phyloP scores from a whole-genome alignment of 2,329 filamentous ascomycete species.

The Aureobasidium sp. region DNA sequence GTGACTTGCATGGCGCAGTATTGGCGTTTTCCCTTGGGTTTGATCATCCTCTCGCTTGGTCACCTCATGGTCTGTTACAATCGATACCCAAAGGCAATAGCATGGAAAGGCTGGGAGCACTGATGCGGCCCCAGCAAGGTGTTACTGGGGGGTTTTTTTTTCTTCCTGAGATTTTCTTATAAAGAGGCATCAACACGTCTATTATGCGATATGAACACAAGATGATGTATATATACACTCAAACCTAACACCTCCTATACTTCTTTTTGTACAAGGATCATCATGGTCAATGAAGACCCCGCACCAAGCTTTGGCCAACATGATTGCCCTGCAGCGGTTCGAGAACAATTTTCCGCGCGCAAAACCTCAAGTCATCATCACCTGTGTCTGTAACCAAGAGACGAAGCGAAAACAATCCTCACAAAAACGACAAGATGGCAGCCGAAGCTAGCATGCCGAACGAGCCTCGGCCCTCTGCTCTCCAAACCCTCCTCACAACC shows the following conservation, averaged over 20 bases:
- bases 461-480: slow-evolving; percentile 16
- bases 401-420: not conserved
- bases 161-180: not conserved
- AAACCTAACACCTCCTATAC: not conserved
- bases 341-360: not conserved
- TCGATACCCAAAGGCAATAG: slow-evolving; percentile 12
- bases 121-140: not conserved
- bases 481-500: slow-evolving; percentile 18
- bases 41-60: slow-evolving; percentile 5
- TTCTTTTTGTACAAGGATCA: not conserved
- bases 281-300: not conserved
- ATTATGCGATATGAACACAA: not conserved
- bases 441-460: not conserved
- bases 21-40: not conserved
- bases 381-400: not conserved
- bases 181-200: not conserved
- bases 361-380: not conserved
- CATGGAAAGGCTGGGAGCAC: slow-evolving; percentile 3
- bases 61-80: slow-evolving; percentile 2
- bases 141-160: not conserved
- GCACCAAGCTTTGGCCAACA: not conserved
- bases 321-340: slow-evolving; percentile 4
- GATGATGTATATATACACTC: not conserved
- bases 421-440: not conserved
- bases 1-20: not conserved